Evolutionary conservation across 2,329 filamentous ascomycete genomes (phyloP), one percentile per base, ranked within the genome.

Genomic region (Alternaria gaisen): DNA sequence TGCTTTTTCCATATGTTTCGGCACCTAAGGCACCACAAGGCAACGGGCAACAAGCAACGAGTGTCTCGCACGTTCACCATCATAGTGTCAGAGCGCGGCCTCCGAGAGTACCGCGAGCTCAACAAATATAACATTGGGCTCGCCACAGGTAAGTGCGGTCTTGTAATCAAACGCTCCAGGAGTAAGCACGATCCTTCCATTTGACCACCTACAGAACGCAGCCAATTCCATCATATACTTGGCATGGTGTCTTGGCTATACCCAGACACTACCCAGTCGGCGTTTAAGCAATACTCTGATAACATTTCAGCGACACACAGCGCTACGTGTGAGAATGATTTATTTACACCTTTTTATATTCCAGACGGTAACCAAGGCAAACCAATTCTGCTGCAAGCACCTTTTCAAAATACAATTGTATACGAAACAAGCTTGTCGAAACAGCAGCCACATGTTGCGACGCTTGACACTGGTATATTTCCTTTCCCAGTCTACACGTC

Each of bases 51-150:
- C 46, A 38, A 50, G 46, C 46, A 50, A 50, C 8, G 20, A 50
- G 32, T 20, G 30, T 48, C 30, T 34, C 18, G 46, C 46, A 48
- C 30, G 18, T 24, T 36, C 30, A 48, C 30, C 18, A 22, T 22
- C 20, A 24, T 18, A 7, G 8, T 36, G 46, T 48, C 46, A 24
- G 30, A 48, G 46, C 46, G 46, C 32, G 16, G 30, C 22, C 32
- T 24, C 46, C 32, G 30, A 50, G 46, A 14, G 32, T 50, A 50
- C 46, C 46, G 46, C 5, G 20, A 50, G 32, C n/a, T 50, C 46
- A 50, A 50, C 30, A 50, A 50, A 50, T 36, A 24, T 36, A 50
- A 26, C n/a, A 14, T 50, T 50, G 46, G 46, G 46, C 34, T 38
- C 46, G 34, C 18, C 20, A 50, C 14, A 50, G 46, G 46, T 26